These are phyloP conservation scores for Cadophora gregata DNA, from an alignment of 2,329 filamentous ascomycete genomes.

Conservation along the genomic window DNA sequence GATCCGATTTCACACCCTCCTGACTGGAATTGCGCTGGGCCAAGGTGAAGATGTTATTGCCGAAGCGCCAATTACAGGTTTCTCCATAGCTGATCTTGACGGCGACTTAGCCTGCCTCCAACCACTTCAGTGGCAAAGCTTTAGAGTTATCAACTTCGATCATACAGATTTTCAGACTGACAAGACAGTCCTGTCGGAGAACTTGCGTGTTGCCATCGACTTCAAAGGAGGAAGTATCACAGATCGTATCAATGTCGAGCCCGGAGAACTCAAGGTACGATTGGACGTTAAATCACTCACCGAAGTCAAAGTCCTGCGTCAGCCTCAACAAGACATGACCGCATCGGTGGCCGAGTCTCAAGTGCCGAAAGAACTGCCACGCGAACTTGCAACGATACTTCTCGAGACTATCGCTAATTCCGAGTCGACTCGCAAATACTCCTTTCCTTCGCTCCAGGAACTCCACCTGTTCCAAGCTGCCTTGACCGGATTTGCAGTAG, in stretches of 20 bases:
- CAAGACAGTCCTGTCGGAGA: constrained; percentile 76
- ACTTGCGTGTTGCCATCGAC: constrained; percentile 75
- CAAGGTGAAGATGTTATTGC: constrained; percentile 73
- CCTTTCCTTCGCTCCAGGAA: constrained; percentile 69
- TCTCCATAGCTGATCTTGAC: constrained; percentile 65
- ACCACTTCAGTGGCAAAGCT: constrained; percentile 66
- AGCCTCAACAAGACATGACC: constrained; percentile 78
- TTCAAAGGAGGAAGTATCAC: constrained; percentile 79
- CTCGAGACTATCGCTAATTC: constrained; percentile 54
- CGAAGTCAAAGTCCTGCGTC: constrained; percentile 70
- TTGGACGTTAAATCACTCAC: constrained; percentile 66
- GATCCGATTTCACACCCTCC: constrained; percentile 71
- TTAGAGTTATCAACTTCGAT: constrained; percentile 75
- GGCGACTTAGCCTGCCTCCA: constrained; percentile 34
- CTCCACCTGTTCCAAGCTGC: constrained; percentile 81
- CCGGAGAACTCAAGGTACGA: constrained; percentile 73
- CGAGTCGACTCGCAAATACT: constrained; percentile 73
- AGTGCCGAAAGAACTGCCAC: constrained; percentile 64
- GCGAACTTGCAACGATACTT: constrained; percentile 64
- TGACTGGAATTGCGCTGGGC: constrained; percentile 74
- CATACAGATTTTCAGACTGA: constrained; percentile 61
- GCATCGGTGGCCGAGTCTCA: constrained; percentile 75
- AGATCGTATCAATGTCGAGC: constrained; percentile 81
- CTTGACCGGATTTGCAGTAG: constrained; percentile 79
- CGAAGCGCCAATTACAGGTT: constrained; percentile 69